These are phyloP conservation scores for Otatea glauca DNA, from an alignment of 176 grass and related monocot species.

Conservation along the genomic window DNA sequence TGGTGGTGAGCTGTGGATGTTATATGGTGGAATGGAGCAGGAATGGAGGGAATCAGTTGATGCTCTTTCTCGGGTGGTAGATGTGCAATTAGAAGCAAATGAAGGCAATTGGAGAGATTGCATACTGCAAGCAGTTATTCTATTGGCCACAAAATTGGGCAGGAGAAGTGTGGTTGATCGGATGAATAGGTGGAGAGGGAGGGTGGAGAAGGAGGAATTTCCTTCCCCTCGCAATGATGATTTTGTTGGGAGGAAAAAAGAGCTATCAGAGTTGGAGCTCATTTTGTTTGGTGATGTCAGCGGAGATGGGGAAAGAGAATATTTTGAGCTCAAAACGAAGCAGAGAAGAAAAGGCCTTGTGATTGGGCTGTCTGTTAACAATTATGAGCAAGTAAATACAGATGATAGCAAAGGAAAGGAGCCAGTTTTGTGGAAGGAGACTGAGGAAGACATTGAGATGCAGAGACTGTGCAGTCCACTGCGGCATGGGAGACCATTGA, in stretches of 20 bases:
- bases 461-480: slow-evolving; percentile 65
- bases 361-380: slow-evolving; percentile 49
- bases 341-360: slow-evolving; percentile 60
- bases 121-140: slow-evolving; percentile 69
- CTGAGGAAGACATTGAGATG: slow-evolving; percentile 98
- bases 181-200: slow-evolving; percentile 84
- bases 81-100: slow-evolving; percentile 80
- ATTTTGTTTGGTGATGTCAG: slow-evolving; percentile 93
- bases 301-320: slow-evolving; percentile 89
- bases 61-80: slow-evolving; percentile 73
- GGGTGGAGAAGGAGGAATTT: slow-evolving; percentile 84
- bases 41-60: slow-evolving; percentile 94
- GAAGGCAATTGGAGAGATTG: slow-evolving; percentile 89
- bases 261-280: slow-evolving; percentile 88
- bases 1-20: slow-evolving; percentile 97
- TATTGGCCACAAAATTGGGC: slow-evolving; percentile 81
- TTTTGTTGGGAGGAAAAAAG: slow-evolving; percentile 92
- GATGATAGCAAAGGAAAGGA: slow-evolving; percentile 79
- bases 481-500: slow-evolving; percentile 46
- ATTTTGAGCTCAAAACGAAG: slow-evolving; percentile 83
- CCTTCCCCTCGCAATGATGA: slow-evolving; percentile 78
- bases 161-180: slow-evolving; percentile 87
- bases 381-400: slow-evolving; percentile 58
- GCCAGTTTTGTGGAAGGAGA: slow-evolving; percentile 87
- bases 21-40: slow-evolving; percentile 86